These are phyloP conservation scores for Ophiobolus disseminans DNA, from an alignment of 2,329 filamentous ascomycete genomes.

Conservation along the genomic window DNA sequence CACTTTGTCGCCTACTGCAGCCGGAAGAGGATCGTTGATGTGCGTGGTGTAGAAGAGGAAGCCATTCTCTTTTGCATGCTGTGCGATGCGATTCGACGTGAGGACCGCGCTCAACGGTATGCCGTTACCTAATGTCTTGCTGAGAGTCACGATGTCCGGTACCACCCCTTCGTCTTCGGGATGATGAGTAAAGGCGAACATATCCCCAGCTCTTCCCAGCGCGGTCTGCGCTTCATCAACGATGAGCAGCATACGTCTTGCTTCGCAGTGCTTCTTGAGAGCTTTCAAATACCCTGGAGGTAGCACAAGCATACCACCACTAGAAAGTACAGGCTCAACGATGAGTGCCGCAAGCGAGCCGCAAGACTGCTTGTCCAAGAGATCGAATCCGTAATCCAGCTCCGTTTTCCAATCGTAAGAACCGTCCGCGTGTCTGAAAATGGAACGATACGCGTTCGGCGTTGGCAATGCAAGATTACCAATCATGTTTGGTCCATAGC, in stretches of 20 bases:
- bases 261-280: conserved; percentile 55
- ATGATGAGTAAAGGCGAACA: conserved; percentile 58
- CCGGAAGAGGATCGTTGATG: conserved; percentile 67
- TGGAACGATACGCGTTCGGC: conserved; percentile 67
- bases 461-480: conserved; percentile 66
- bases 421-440: conserved; percentile 66
- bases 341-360: conserved; percentile 70
- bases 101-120: conserved; percentile 65
- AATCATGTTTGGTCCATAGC: conserved; percentile 57
- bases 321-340: conserved; percentile 66
- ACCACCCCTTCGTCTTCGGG: conserved; percentile 43
- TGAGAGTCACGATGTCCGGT: conserved; percentile 65
- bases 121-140: conserved; percentile 68
- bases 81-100: conserved; percentile 62
- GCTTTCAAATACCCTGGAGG: conserved; percentile 65
- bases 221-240: conserved; percentile 49
- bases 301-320: conserved; percentile 66
- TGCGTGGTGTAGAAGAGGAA: conserved; percentile 69
- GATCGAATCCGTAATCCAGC: conserved; percentile 66
- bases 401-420: conserved; percentile 71
- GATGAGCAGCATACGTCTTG: conserved; percentile 45
- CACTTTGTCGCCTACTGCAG: conserved; percentile 67
- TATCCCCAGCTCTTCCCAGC: conserved; percentile 48
- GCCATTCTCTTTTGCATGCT: conserved; percentile 55
- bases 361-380: conserved; percentile 66